Percentiles rank a stretch among this genome's conserved stretches.
Evolutionary conservation across 164 flowering plant species (phyloP).

Genomic region (Nymphaea thermarum): DNA sequence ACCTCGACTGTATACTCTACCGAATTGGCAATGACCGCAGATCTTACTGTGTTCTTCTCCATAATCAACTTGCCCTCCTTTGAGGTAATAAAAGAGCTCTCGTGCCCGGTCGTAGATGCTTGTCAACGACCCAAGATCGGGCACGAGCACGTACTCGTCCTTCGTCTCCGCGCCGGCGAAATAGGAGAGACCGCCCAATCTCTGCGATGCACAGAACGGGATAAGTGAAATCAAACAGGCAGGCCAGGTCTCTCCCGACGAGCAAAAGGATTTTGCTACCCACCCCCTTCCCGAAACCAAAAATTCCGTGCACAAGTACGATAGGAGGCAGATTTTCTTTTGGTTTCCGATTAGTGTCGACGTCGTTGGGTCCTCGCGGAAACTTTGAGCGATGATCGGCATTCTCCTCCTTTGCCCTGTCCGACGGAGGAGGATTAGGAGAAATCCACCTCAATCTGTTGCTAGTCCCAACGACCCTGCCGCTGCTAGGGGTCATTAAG

Average conservation of each 20-base stretch:
- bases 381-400: neutral
- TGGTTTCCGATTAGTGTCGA: neutral
- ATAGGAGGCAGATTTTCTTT: conserved; percentile 61
- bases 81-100: conserved; percentile 88
- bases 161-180: conserved; percentile 98
- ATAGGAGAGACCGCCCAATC: conserved; percentile 84
- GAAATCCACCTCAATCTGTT: neutral
- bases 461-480: neutral
- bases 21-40: conserved; percentile 79
- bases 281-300: conserved; percentile 99
- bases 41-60: conserved; percentile 89
- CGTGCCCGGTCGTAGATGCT: conserved; percentile 96
- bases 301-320: conserved; percentile 93
- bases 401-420: neutral
- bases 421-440: conserved; percentile 30
- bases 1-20: conserved; percentile 76
- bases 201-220: conserved; percentile 25
- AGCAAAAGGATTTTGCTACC: neutral
- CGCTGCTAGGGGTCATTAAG: neutral
- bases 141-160: conserved; percentile 85
- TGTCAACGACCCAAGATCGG: conserved; percentile 94
- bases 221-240: no score
- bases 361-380: conserved; percentile 12
- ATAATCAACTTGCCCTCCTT: conserved; percentile 94
- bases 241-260: no score